Evolutionary conservation across 2,329 filamentous ascomycete genomes (phyloP), one percentile per base, ranked within the genome.

Genomic region (Calycina marina): DNA sequence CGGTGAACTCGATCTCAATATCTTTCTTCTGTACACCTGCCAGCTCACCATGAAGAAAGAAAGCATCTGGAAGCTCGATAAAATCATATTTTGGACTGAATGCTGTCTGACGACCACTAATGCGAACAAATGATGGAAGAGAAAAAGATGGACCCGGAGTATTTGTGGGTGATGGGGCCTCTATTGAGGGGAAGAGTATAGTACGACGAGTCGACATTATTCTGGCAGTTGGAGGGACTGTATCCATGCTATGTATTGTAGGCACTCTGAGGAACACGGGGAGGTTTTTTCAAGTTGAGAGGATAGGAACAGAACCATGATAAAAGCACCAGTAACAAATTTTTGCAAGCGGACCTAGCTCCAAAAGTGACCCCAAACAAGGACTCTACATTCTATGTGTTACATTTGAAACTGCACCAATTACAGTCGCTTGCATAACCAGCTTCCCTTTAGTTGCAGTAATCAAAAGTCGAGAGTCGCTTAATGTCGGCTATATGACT

Each of bases 71-170:
- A 9, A 67, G 69, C 60, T 90, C 82, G 53, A 70, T 75, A 40
- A 86, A 65, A 48, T 88, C 81, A 50, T 88, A 88, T 56, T 74
- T 78, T 34, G 81, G 82, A 36, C 70, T 67, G 67, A 84, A 86
- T 49, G 68, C 61, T 28, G 46, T 51, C 20, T 11, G 14, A n/a
- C 10, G 28, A 13, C 14, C 28, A 30, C 20, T 22, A n/a, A n/a
- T 22, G 20, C 20, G 20, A n/a, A 22, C 20, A n/a, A 22, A n/a
- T 8, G 20, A 22, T 8, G 20, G 20, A 22, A 2, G 20, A 22
- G n/a, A 8, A n/a, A 22, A 22, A 8, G 14, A 17, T 30, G 4
- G 14, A 30, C 10, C 9, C 8, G 14, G 28, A 11, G 28, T 11
- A 17, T 30, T 17, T 3, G 28, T 17, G 28, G n/a, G 28, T 3